Conservation (phyloP, 208 protist species). For the Trypanosoma brucei region DNA sequence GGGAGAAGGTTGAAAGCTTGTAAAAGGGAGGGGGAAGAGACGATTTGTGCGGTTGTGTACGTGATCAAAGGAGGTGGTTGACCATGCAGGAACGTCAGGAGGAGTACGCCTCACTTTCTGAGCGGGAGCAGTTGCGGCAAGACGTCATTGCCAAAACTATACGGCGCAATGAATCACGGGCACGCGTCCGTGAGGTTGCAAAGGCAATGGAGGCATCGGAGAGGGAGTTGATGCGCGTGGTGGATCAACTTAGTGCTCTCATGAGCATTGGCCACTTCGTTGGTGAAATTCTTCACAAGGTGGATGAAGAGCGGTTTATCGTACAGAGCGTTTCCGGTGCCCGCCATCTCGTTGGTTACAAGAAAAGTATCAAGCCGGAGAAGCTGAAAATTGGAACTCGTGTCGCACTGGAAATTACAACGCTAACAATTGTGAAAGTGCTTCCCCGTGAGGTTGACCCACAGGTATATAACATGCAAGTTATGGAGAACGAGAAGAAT, state of each 20-base stretch:
- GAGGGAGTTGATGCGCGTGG: constrained; percentile 92
- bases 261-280: constrained; percentile 98
- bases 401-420: constrained; percentile 99
- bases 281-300: constrained; percentile 97
- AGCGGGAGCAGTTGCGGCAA: constrained; percentile 49
- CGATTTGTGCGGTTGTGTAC: neutral
- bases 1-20: too few relatives aligned
- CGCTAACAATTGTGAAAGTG: constrained; percentile 98
- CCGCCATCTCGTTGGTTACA: constrained; percentile 98
- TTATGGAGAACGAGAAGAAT: constrained; percentile 93
- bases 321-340: constrained; percentile 98
- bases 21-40: neutral
- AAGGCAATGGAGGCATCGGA: constrained; percentile 65
- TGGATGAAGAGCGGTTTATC: constrained; percentile 94
- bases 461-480: constrained; percentile 99
- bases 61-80: neutral
- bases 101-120: constrained; percentile 40
- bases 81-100: constrained; percentile 35
- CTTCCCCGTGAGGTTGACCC: constrained; percentile 99
- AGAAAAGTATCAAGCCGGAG: constrained; percentile 92
- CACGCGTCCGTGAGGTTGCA: constrained; percentile 39
- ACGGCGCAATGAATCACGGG: constrained; percentile 52
- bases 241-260: constrained; percentile 97
- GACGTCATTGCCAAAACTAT: constrained; percentile 56
- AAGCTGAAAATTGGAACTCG: constrained; percentile 94